Conservation (phyloP, 208 protist genomes). For the Jaenimonas drosophilae region DNA sequence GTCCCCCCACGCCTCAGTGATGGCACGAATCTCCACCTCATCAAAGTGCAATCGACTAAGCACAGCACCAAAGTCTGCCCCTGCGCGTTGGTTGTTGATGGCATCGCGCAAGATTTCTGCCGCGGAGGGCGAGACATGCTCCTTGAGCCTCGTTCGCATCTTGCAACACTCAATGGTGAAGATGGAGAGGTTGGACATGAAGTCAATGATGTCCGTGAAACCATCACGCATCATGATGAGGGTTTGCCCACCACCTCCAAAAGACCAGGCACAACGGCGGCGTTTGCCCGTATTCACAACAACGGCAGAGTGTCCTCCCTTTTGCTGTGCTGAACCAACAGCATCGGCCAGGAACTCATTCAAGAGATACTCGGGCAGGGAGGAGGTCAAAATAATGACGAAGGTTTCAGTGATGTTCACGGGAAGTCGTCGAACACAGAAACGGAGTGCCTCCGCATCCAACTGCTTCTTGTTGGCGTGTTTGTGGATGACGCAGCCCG, state of each 20-base stretch:
- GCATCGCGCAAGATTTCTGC: slow-evolving; percentile 49
- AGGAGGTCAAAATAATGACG: slow-evolving; percentile 42
- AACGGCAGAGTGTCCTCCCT: slow-evolving; percentile 1
- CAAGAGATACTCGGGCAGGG: slow-evolving; percentile 39
- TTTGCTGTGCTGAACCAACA: background rate
- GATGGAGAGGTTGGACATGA: slow-evolving; percentile 76
- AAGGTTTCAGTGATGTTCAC: slow-evolving; percentile 57
- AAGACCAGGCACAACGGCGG: slow-evolving; percentile 50
- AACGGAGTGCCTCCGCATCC: slow-evolving; percentile 55
- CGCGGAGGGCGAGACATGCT: slow-evolving; percentile 59
- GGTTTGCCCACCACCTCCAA: slow-evolving; percentile 55
- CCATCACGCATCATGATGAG: slow-evolving; percentile 75
- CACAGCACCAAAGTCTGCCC: no score
- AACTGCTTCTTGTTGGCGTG: slow-evolving; percentile 38
- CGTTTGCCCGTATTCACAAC: slow-evolving; percentile 46
- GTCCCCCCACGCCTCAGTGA: slow-evolving; percentile 40
- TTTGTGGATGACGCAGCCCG: slow-evolving; percentile 42
- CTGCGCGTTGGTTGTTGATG: slow-evolving; percentile 3
- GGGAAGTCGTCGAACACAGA: slow-evolving; percentile 49
- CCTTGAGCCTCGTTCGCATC: slow-evolving; percentile 45
- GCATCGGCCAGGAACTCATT: slow-evolving; percentile 51
- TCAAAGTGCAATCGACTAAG: slow-evolving; percentile 43
- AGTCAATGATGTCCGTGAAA: slow-evolving; percentile 81
- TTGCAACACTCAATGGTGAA: slow-evolving; percentile 68
- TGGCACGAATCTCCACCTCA: slow-evolving; percentile 28